Evolutionary conservation across 1,139 yeast genomes (phyloP).

Genomic region (Debaryomycetaceae sp.): DNA sequence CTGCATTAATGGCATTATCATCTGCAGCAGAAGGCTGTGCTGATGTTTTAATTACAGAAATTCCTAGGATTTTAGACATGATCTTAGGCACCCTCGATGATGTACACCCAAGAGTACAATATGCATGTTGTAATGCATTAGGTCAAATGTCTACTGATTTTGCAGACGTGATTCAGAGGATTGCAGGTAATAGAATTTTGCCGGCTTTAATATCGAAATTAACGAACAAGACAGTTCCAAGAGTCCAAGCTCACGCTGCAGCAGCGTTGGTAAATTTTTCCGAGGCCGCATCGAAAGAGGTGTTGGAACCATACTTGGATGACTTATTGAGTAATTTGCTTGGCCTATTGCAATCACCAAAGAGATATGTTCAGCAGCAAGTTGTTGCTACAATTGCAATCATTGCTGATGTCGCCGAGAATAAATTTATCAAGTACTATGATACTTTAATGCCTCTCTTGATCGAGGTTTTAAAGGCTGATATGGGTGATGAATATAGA

Average conservation of each 20-base stretch:
- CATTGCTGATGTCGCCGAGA: constrained; percentile 97
- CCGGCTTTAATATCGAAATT: constrained; percentile 87
- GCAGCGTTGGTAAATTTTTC: constrained; percentile 96
- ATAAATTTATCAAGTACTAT: constrained; percentile 83
- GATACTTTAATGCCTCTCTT: constrained; percentile 93
- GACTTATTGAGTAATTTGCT: constrained; percentile 69
- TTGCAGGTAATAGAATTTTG: constrained; percentile 72
- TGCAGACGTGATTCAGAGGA: constrained; percentile 81
- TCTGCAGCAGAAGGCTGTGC: constrained; percentile 98
- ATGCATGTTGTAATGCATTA: constrained; percentile 93
- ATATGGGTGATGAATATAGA: constrained; percentile 77
- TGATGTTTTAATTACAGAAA: constrained; percentile 79
- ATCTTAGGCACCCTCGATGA: constrained; percentile 80
- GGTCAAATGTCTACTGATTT: constrained; percentile 99
- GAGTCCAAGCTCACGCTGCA: constrained; percentile 98
- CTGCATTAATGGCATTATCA: constrained; percentile 93
- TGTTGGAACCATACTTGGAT: constrained; percentile 88
- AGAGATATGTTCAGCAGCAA: constrained; percentile 94
- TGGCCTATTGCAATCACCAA: constrained; percentile 76
- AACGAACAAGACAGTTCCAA: constrained; percentile 66
- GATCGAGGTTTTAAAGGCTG: constrained; percentile 73
- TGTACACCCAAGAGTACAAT: constrained; percentile 89
- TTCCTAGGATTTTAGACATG: constrained; percentile 77
- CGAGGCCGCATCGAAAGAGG: constrained; percentile 85
- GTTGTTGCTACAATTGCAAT: constrained; percentile 95